A percentile compares a stretch with the other conserved stretches of the same genome.
Conservation (phyloP, 106 monocot species). For the Agapanthus africanus region DNA sequence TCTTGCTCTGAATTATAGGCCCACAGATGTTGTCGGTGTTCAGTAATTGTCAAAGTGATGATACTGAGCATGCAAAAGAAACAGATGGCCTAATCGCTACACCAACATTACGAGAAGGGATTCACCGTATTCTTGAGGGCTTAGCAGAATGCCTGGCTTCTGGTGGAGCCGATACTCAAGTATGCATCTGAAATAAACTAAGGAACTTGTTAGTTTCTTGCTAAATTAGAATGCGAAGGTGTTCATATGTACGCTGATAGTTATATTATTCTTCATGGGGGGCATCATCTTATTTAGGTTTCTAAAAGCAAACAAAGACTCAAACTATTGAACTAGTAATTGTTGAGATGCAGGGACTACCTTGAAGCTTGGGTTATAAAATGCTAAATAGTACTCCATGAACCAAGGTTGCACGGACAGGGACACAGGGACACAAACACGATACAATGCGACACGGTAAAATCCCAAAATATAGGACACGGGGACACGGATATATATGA, state of each 20-base stretch:
- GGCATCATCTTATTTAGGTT: neutral
- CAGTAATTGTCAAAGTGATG: conserved; percentile 32
- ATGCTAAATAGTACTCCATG: neutral
- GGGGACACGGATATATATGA: no score
- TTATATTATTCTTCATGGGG: neutral
- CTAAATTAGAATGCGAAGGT: neutral
- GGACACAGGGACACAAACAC: no score
- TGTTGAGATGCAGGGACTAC: neutral
- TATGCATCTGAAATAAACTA: conserved; percentile 13
- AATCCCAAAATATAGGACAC: no score
- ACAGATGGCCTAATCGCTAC: conserved; percentile 9
- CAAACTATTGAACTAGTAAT: neutral
- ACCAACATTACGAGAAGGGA: conserved; percentile 14
- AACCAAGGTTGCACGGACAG: neutral
- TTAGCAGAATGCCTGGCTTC: conserved; percentile 47
- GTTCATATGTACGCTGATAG: neutral
- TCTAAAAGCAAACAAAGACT: neutral
- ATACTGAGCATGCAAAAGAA: conserved; percentile 9
- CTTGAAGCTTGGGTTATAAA: neutral
- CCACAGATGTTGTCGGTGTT: conserved; percentile 42
- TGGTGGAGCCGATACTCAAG: conserved; percentile 31
- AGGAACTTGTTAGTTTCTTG: neutral
- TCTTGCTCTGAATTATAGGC: conserved; percentile 33
- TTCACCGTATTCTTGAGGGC: conserved; percentile 30
- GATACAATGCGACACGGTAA: no score